Conservation (phyloP, 2,329 filamentous ascomycete genomes). For the Venturiaceae sp. region DNA sequence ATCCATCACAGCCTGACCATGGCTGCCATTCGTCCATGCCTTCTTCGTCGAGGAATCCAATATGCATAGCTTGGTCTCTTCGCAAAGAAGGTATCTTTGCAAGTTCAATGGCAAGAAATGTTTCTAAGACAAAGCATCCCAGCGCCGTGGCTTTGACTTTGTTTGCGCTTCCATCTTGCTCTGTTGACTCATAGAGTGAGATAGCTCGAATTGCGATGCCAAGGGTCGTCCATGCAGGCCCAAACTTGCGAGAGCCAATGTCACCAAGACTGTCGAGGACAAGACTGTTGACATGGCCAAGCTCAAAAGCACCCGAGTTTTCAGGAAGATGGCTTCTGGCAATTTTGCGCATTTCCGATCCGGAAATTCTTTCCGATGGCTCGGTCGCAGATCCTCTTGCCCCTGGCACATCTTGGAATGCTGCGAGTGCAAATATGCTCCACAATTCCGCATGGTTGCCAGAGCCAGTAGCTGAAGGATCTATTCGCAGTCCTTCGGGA, state of each 20-base stretch:
- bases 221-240: conserved; percentile 53
- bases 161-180: neutral
- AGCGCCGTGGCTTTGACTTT: conserved; percentile 34
- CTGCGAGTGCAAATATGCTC: conserved; percentile 33
- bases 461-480: conserved; percentile 16
- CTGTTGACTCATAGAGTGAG: conserved; percentile 11
- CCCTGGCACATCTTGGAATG: conserved; percentile 17
- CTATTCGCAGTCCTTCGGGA: conserved; percentile 26
- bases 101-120: conserved; percentile 43
- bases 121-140: conserved; percentile 55
- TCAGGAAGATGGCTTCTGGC: conserved; percentile 21
- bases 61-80: conserved; percentile 34
- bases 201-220: conserved; percentile 52
- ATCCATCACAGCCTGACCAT: conserved; percentile 47
- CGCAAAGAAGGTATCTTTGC: conserved; percentile 41
- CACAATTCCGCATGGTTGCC: conserved; percentile 34
- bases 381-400: neutral
- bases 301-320: conserved; percentile 21
- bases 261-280: conserved; percentile 50
- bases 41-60: conserved; percentile 49
- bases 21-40: conserved; percentile 67
- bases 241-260: conserved; percentile 47
- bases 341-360: conserved; percentile 17
- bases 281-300: conserved; percentile 32
- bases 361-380: conserved; percentile 6